Evolutionary conservation across 768 basidiomycete species (phyloP), one percentile per base, ranked within the genome.

Genomic region (Cubamyces lactineus): DNA sequence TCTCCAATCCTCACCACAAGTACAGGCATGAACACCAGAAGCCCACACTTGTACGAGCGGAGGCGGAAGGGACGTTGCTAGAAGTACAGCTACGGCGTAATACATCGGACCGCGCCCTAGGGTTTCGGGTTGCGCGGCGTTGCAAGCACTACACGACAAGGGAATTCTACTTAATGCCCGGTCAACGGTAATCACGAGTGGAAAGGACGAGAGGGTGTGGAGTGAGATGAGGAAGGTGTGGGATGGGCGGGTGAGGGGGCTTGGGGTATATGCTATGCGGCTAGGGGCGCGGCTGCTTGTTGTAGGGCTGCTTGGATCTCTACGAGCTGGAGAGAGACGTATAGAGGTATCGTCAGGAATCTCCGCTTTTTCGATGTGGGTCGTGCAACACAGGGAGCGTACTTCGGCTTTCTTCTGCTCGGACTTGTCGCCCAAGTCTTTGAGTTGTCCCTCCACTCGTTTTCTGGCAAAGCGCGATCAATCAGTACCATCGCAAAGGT

Each of bases 351-450:
- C 40, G 19, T 11, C 26, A 41, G 61, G 59, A 65, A 21, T 19
- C 16, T 51, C 6, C 15, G 40, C 21, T 24, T 24, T 38, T 30
- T 46, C 16, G 23, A 12, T 6, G 30, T 3, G 24, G 34, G 5
- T 5, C 34, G 34, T 34, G 34, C 34, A 11, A 12, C 13, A 13
- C 19, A 13, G 17, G 62, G 43, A 16, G 69, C 77, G 57, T 55
- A 91, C 96, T 84, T 97, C 92, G 40, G 76, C 69, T 76, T 91
- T 94, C 77, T 91, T 94, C 71, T 85, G 87, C 66, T 95, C 92
- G 56, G 87, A 80, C 68, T 87, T 91, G 30, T 81, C 80, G 66
- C 88, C 86, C 24, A 89, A 77, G 3, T 96, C 92, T 70, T 91
- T 88, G 48, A 98, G 79, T 72, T 93, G 92, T 8, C 69, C 73